Evolutionary conservation across 257 asterid genomes (phyloP).

Genomic region (Nicotiana benthamiana): DNA sequence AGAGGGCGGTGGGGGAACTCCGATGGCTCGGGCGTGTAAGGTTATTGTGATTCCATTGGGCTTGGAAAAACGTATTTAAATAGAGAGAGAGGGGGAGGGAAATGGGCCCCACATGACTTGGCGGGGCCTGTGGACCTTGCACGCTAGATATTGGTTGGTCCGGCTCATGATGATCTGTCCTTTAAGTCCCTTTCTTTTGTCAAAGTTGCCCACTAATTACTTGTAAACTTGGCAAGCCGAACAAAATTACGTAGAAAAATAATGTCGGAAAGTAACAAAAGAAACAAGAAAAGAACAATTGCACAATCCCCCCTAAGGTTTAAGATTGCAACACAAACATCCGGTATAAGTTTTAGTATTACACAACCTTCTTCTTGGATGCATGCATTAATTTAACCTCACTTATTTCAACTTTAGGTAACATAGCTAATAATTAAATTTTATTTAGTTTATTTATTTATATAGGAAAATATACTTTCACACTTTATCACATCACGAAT

Average conservation of each 20-base stretch:
- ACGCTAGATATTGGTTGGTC: conserved; percentile 27
- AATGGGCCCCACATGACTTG: background rate
- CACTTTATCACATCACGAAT: too few relatives aligned
- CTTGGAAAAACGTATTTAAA: background rate
- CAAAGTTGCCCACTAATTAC: background rate
- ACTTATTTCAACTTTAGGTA: too few relatives aligned
- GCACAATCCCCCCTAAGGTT: background rate
- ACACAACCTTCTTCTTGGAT: too few relatives aligned
- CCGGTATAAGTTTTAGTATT: too few relatives aligned
- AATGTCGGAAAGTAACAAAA: background rate
- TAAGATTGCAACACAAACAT: too few relatives aligned
- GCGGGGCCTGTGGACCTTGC: conserved; percentile 17
- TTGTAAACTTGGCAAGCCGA: background rate
- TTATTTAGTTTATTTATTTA: too few relatives aligned
- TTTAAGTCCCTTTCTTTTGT: background rate
- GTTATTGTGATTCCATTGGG: background rate
- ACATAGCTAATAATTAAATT: too few relatives aligned
- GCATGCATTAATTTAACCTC: too few relatives aligned
- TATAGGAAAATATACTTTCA: too few relatives aligned
- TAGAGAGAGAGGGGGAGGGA: background rate
- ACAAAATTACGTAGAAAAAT: background rate
- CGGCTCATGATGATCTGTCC: conserved; percentile 22
- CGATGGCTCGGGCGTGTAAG: conserved; percentile 17
- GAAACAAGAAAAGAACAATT: background rate
- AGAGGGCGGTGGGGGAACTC: conserved; percentile 34